phyloP scores from a whole-genome alignment of 2,329 filamentous ascomycete species.

The Ilyonectria destructans region DNA sequence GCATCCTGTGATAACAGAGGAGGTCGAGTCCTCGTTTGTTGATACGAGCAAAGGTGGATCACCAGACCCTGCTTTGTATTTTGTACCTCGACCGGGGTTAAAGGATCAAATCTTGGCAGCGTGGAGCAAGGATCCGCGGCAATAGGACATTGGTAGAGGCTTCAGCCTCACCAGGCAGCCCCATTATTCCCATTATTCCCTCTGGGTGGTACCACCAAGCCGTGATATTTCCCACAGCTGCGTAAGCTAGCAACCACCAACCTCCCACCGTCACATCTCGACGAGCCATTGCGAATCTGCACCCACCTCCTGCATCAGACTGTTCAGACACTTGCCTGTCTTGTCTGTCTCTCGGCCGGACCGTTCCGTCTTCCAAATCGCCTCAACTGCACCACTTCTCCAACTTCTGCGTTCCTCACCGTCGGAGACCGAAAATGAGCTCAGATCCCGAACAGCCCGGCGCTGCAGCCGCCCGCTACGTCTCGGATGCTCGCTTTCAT shows the following conservation, averaged over 20 bases:
- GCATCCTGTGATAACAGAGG: no score
- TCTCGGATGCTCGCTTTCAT: conserved; percentile 49
- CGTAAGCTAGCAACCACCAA: neutral
- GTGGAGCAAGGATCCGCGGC: no score
- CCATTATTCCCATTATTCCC: neutral
- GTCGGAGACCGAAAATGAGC: neutral
- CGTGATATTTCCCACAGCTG: neutral
- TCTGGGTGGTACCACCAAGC: neutral
- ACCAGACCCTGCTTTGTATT: no score
- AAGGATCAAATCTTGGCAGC: no score
- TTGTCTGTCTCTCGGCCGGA: neutral
- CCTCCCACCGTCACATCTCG: neutral
- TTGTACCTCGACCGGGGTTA: no score
- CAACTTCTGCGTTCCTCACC: neutral
- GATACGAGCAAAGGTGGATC: no score
- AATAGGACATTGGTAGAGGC: no score
- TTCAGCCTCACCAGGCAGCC: neutral
- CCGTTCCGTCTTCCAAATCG: neutral
- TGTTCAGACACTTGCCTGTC: no score
- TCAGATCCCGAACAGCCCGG: neutral
- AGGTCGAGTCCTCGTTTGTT: no score
- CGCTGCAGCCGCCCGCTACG: conserved; percentile 25
- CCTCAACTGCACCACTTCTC: neutral
- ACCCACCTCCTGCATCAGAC: no score
- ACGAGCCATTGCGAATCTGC: neutral